These are phyloP conservation scores for Rutstroemia sp. DNA, from an alignment of 2,329 filamentous ascomycete species.

Conservation along the genomic window DNA sequence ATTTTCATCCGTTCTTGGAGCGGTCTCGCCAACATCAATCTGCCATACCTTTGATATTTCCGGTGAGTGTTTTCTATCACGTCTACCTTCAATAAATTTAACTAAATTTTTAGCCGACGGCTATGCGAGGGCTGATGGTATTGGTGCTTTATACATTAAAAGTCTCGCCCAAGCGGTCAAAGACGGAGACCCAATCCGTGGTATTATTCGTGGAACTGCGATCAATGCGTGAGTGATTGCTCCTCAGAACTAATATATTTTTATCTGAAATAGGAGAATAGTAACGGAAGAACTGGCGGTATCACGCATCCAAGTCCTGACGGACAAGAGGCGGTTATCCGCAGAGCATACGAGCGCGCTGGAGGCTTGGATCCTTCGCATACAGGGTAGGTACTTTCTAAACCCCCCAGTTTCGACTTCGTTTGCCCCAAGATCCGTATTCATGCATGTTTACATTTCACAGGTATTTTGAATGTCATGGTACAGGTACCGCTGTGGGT, in stretches of 20 bases:
- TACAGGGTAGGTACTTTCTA: too few species aligned
- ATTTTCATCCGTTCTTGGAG: conserved; percentile 28
- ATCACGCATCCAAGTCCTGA: conserved; percentile 44
- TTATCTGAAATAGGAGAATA: conserved; percentile 27
- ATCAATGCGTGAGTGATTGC: conserved; percentile 33
- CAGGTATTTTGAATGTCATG: conserved; percentile 15
- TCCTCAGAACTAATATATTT: conserved; percentile 31
- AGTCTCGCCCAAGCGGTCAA: conserved; percentile 33
- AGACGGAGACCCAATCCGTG: conserved; percentile 36
- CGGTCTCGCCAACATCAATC: conserved; percentile 13
- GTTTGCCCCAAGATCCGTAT: too few species aligned
- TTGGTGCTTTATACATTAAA: conserved; percentile 36
- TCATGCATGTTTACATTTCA: too few species aligned
- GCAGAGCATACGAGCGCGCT: conserved; percentile 5
- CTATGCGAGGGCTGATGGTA: conserved; percentile 39
- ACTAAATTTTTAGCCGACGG: conserved; percentile 25
- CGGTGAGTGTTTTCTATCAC: too few species aligned
- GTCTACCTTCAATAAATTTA: too few species aligned
- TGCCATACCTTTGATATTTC: conserved; percentile 14
- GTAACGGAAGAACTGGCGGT: conserved; percentile 33
- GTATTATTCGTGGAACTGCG: conserved; percentile 35
- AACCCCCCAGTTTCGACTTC: too few species aligned
- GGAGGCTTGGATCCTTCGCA: not conserved
- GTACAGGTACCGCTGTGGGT: conserved; percentile 13
- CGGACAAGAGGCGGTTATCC: conserved; percentile 31